These are phyloP conservation scores for Emiliania huxleyi DNA, from an alignment of 78 protist species.

Conservation along the genomic window DNA sequence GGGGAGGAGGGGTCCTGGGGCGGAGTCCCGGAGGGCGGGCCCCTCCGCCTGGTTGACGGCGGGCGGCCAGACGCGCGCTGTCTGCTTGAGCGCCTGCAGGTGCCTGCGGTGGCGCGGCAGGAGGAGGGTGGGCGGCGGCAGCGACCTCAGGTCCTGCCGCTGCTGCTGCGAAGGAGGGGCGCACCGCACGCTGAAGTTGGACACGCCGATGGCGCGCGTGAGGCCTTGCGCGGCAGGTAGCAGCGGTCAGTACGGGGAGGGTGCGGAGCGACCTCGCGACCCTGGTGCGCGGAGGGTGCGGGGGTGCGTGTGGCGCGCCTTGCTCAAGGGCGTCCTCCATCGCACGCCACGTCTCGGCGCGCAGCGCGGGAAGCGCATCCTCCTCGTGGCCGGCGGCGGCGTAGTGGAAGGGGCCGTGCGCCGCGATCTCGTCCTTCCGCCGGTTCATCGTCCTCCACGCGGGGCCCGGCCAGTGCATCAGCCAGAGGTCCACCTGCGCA, in stretches of 20 bases:
- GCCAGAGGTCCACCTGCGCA: background rate
- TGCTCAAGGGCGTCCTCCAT: background rate
- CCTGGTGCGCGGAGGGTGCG: no score
- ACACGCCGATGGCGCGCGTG: background rate
- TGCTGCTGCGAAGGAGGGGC: no score
- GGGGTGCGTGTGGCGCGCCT: background rate
- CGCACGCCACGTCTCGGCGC: conserved; percentile 6
- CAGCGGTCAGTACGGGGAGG: no score
- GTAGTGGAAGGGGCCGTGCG: background rate
- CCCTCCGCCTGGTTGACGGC: background rate
- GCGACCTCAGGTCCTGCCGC: no score
- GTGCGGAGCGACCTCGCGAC: no score
- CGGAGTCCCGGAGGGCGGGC: no score
- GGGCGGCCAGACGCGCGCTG: background rate
- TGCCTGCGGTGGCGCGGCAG: no score
- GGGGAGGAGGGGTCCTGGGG: no score
- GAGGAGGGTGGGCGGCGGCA: no score
- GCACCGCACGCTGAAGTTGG: background rate
- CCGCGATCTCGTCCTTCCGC: background rate
- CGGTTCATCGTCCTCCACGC: conserved; percentile 6
- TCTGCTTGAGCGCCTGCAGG: background rate
- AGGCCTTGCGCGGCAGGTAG: no score
- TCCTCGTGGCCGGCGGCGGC: background rate
- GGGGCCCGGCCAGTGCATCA: conserved; percentile 11
- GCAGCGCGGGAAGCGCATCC: background rate